Base-by-base conservation (phyloP, 2,329 filamentous ascomycete species). In the Penicillium sp. region DNA sequence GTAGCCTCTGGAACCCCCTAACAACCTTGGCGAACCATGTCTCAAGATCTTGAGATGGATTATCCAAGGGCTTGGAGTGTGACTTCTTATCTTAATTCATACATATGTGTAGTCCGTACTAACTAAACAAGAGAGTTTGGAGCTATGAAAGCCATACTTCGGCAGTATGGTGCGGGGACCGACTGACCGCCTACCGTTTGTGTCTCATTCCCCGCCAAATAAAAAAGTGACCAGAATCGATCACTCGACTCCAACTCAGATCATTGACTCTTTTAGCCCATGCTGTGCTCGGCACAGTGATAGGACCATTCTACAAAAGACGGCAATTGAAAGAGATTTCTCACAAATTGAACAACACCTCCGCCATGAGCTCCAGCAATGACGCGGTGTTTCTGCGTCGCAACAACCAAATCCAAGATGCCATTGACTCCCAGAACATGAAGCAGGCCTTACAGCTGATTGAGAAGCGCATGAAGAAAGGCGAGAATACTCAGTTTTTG, bases 381-480 rank as follows among this genome's bases (percentile, higher is more conserved):
- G 72, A 75, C 53, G 67, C 70, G 49, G 75, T 77, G 35, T 73
- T 76, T 54, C 68, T 75, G 44, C 75, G 76, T 55, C 75, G 78
- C 57, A 78, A 79, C 60, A 77, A 78, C 57, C 77, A 78, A 58
- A 78, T 80, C 47, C 75, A 79, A 66, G 78, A 79, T 72, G 77
- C 77, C 52, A 74, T 79, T 69, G 74, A 79, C 56, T 72, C 68
- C 42, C 74, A 74, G 56, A 80, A 80, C 60, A 68, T 78, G 63
- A 80, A 80, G 62, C 78, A 79, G 62, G 79, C 78, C 7, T 61
- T 81, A 53, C 77, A 80, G 63, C 66, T 80, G 20, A 78, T 78
- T 50, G 77, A 80, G 56, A 81, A 80, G 60, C 79, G 79, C 50
- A 76, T 80, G 61, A 82, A 85, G 71, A 86, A 86, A 63, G 77